Base-by-base conservation (phyloP, 225 moss, liverwort and hornwort species). In the Anthoceros angustus region DNA sequence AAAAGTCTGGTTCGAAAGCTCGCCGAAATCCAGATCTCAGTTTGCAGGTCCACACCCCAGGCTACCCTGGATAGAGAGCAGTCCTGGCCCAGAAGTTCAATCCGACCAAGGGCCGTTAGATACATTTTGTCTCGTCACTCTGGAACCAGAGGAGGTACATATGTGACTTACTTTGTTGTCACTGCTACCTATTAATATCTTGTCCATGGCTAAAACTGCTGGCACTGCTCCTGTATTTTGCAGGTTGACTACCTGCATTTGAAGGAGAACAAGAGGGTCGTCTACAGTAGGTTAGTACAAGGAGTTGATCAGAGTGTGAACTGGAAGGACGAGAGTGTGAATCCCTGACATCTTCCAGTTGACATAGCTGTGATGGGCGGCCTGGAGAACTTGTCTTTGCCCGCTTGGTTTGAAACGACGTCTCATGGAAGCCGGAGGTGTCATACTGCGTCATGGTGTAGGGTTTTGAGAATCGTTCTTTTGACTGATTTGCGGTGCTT, bases 71-170 rank as follows among this genome's bases (percentile, higher is more conserved):
- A 65, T 77, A 25, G 79, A 82, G 69, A 55, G 69, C 42, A 32
- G 50, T 32, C 74, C 72, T 15, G 18, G 71, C 25, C 82, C 79
- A 61, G 68, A 86, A n/a, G 67, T 92, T 39, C 77, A 87, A 72
- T 75, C 86, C 43, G 62, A 72, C 42, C 80, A 76, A 70, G 92
- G 92, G 16, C 89, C 98, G 25, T 76, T 98, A 16, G 84, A 89
- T 40, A 84, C 77, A 9, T 98, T 98, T 70, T 78, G 86, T 61
- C 71, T 98, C 42, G 76, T 98, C 49, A 86, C 89, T 16, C 62
- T 98, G 23, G 92, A 98, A 25, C 88, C 98, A 60, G 76, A 82
- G 72, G 84, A 92, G 86, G 92, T 86, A 49, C 2, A 0, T 16
- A 25, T 40, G 45, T 18, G n/a, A n/a, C n/a, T n/a, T n/a, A 5